Base-by-base conservation (phyloP, 2,329 filamentous ascomycete genomes). In the Lachnellula subtilissima region DNA sequence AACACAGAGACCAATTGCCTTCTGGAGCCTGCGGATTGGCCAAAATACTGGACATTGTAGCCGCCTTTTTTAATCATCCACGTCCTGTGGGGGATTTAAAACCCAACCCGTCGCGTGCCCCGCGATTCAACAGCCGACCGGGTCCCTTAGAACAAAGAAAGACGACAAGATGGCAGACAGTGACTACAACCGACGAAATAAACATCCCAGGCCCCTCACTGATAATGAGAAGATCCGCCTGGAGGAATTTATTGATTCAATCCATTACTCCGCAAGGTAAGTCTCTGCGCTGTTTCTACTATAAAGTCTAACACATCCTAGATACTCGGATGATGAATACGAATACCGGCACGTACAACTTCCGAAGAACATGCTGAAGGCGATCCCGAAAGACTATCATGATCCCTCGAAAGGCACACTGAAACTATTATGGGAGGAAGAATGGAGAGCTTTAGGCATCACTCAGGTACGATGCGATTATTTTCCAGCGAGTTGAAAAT, bases 341-440 rank as follows among this genome's bases (percentile, higher is more conserved):
- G 94, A 99, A 76, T 99, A 99, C 76, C 89, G 94, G 63, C 94
- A 99, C 74, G 94, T 99, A 56, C 92, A 97, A 74, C 84, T 99
- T 32, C 94, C 94, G 45, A 99, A 99, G 76, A 87, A 91, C 65
- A 99, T 99, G 94, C 85, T 99, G 62, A 97, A 97, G 76, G 88
- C 84, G 42, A 97, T 99, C 65, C 94, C 94, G 19, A 87, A 92
- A 72, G 93, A 97, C 62, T 96, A 96, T 74, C 93, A 96, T 70
- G 92, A 97, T 73, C 81, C 85, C 50, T 78, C 84, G 52, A 91
- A 96, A 74, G 94, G 94, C 60, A 97, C 93, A 5, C 76, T 99
- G 73, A 99, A 97, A 78, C 78, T 99, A 65, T 77, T 99, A 59
- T 97, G 93, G 92, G 94, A 99, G 74, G 93, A 97, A 64, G 94